These are phyloP conservation scores for Malassezia arunalokei DNA, from an alignment of 1,284 basidiomycete genomes.

Conservation along the genomic window DNA sequence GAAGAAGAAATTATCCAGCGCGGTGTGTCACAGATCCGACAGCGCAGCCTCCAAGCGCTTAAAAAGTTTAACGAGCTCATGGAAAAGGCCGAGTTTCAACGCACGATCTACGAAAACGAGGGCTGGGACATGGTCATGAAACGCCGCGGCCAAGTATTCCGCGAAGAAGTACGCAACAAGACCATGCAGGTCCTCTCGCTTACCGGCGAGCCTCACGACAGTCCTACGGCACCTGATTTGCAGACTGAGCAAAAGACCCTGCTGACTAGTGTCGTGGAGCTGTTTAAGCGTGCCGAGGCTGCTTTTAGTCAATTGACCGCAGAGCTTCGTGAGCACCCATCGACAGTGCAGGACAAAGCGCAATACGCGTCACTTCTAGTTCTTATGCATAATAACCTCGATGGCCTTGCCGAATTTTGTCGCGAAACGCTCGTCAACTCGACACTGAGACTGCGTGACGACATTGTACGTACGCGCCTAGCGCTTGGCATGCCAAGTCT, in stretches of 20 bases:
- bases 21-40: constrained; percentile 24
- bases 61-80: constrained; percentile 30
- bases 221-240: not conserved
- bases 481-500: constrained; percentile 1
- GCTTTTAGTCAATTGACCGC: not conserved
- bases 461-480: constrained; percentile 1
- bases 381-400: constrained; percentile 1
- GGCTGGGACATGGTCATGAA: constrained; percentile 28
- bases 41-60: constrained; percentile 23
- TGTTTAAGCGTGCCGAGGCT: constrained; percentile 8
- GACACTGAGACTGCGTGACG: constrained; percentile 6
- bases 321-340: not conserved
- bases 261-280: not conserved
- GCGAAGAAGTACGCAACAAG: constrained; percentile 4
- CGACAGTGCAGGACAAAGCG: not conserved
- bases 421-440: not conserved
- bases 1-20: constrained; percentile 27
- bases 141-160: constrained; percentile 6
- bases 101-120: constrained; percentile 31
- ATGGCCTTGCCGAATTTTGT: not conserved
- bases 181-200: not conserved
- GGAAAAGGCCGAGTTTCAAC: constrained; percentile 31
- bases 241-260: not conserved
- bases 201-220: not conserved
- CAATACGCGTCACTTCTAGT: not conserved